Conservation (phyloP, 805 yeast species). For the Nakazawaea wyomingensis region DNA sequence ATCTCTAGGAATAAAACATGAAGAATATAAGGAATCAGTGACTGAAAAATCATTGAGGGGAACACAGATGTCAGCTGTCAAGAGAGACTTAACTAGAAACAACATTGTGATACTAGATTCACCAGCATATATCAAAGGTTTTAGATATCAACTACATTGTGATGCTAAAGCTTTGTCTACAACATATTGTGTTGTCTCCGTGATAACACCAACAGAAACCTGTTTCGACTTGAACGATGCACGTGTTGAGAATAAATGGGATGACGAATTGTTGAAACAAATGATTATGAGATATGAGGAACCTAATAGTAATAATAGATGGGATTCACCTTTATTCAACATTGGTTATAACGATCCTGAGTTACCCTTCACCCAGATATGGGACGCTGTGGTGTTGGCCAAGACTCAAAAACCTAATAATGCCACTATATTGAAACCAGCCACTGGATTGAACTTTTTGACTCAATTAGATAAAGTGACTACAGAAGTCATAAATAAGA, state of each 20-base stretch:
- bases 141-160: conserved; percentile 88
- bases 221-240: conserved; percentile 59
- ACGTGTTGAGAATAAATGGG: conserved; percentile 53
- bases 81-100: conserved; percentile 64
- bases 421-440: conserved; percentile 79
- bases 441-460: conserved; percentile 67
- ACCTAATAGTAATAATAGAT: conserved; percentile 76
- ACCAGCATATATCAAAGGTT: conserved; percentile 87
- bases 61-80: conserved; percentile 81
- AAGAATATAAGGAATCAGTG: conserved; percentile 62
- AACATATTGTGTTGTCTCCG: conserved; percentile 77
- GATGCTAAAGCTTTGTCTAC: conserved; percentile 85
- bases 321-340: conserved; percentile 92
- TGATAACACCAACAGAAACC: conserved; percentile 58
- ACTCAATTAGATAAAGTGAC: conserved; percentile 76
- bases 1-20: conserved; percentile 63
- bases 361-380: conserved; percentile 62
- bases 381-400: conserved; percentile 55
- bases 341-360: conserved; percentile 51
- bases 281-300: conserved; percentile 87
- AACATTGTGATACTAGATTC: conserved; percentile 82
- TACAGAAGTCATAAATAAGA: conserved; percentile 53
- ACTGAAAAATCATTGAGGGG: conserved; percentile 82
- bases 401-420: conserved; percentile 73
- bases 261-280: conserved; percentile 55